Evolutionary conservation across 179 eudicot species (phyloP).

Genomic region (Gypsophila paniculata): DNA sequence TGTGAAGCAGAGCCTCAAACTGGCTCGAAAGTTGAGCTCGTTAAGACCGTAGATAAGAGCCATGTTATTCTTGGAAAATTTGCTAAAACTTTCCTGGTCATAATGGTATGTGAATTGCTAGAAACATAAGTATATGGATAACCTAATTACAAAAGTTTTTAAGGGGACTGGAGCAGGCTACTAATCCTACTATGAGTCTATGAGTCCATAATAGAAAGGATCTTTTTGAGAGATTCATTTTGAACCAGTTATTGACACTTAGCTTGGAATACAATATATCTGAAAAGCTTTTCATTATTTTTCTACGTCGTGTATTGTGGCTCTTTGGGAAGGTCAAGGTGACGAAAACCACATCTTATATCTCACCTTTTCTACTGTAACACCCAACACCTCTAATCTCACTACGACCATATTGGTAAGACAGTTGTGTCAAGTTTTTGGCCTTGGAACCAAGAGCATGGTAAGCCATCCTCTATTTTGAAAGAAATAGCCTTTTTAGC

Average conservation of each 20-base stretch:
- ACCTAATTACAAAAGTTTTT: not conserved
- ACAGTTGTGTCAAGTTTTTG: not conserved
- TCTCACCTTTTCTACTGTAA: not conserved
- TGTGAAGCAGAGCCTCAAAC: conserved; percentile 15
- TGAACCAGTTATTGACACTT: conserved; percentile 31
- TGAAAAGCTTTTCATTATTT: conserved; percentile 11
- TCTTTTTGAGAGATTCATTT: not conserved
- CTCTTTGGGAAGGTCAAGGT: not conserved
- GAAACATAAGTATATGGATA: not conserved
- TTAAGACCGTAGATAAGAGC: conserved; percentile 7
- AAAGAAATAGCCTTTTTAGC: not conserved
- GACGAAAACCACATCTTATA: not conserved
- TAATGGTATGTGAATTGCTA: conserved; percentile 32
- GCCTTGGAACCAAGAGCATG: not conserved
- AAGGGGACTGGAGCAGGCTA: conserved; percentile 7
- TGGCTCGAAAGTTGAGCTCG: conserved; percentile 15
- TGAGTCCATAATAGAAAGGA: not conserved
- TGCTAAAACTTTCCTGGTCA: conserved; percentile 33
- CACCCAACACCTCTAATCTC: not conserved
- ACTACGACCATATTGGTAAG: conserved; percentile 1
- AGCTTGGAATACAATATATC: not conserved
- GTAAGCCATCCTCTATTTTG: not conserved
- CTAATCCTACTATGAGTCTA: not conserved
- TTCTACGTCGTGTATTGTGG: not conserved
- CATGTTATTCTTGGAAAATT: conserved; percentile 43